Base-by-base conservation (phyloP, 805 yeast species). In the Lipomyces sp. region DNA sequence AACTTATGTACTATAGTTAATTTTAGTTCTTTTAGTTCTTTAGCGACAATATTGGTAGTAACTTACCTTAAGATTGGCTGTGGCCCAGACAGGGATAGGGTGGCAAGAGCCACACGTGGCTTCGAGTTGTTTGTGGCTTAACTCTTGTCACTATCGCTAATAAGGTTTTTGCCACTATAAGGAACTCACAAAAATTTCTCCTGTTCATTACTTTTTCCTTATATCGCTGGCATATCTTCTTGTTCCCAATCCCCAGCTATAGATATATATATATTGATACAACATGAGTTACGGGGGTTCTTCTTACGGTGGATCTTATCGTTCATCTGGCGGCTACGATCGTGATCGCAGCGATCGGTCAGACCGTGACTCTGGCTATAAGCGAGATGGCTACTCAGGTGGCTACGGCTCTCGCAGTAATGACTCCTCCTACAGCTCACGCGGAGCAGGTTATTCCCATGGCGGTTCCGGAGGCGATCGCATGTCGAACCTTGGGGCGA, bases 401-500 rank as follows among this genome's bases (percentile, higher is more conserved):
- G 33, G 62, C 15, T 55, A 56, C 35, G 64, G 66, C 8, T 35
- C 56, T 39, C 24, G 48, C 39, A 55, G 56, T 64, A 67, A 72
- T 58, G 72, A 73, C 56, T 64, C 70, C 56, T 64, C 70, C 35
- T 56, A 66, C 59, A 69, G 74, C 55, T 69, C 73, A 15, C 69
- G 75, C 57, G 77, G 77, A 65, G 75, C 77, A 73, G 83, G 82
- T 53, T 74, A 79, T 71, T 72, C 76, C 48, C 75, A 81, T 39
- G 80, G 78, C 70, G 77, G 80, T 70, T 73, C 76, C 73, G 75
- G 82, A 59, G 80, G 83, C 61, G 77, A 80, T 63, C 79, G 82
- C 61, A 82, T 80, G 75, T 80, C 81, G 67, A 65, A 77, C 71
- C 79, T 85, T 42, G 89, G 89, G 72, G 79, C 80, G 65, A 82